Evolutionary conservation across 148 eudicot genomes (phyloP).

Genomic region (Linanthus parryae): DNA sequence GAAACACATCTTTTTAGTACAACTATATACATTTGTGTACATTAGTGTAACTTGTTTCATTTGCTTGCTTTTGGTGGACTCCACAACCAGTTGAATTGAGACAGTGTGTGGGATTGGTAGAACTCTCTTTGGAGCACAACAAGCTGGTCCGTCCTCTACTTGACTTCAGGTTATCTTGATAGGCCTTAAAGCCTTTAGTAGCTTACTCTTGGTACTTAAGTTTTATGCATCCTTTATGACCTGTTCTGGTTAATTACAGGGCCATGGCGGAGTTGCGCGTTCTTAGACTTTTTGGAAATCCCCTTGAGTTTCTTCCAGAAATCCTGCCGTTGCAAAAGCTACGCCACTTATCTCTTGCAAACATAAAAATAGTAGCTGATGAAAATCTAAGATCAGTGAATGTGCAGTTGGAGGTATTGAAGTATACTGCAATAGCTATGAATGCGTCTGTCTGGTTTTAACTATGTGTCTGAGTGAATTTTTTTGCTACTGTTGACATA

Average conservation of each 20-base stretch:
- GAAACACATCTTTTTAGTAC: too few species aligned
- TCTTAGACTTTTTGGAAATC: constrained; percentile 90
- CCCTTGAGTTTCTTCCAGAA: constrained; percentile 96
- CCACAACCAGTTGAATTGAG: constrained; percentile 72
- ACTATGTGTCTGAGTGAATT: too few species aligned
- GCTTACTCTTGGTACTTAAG: too few species aligned
- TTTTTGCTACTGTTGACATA: constrained; percentile 12
- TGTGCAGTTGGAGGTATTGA: constrained; percentile 87
- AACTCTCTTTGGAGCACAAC: constrained; percentile 96
- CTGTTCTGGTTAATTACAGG: constrained; percentile 45
- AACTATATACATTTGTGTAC: neutral
- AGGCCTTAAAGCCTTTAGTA: constrained; percentile 9
- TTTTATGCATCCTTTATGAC: too few species aligned
- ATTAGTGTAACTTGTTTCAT: constrained; percentile 4
- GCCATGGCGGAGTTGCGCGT: constrained; percentile 89
- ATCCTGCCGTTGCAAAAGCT: constrained; percentile 86
- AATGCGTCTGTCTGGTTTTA: neutral
- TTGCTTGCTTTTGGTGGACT: constrained; percentile 14
- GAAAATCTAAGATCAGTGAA: constrained; percentile 77
- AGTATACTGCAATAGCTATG: neutral
- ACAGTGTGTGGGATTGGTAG: constrained; percentile 90
- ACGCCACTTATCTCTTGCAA: constrained; percentile 96
- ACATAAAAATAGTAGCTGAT: constrained; percentile 87
- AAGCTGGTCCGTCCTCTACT: constrained; percentile 91
- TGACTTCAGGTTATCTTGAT: constrained; percentile 77